A percentile compares a stretch with the other conserved stretches of the same genome.
These are phyloP conservation scores for Ajuga chamaepitys DNA, from an alignment of 257 asterid species.

Conservation along the genomic window DNA sequence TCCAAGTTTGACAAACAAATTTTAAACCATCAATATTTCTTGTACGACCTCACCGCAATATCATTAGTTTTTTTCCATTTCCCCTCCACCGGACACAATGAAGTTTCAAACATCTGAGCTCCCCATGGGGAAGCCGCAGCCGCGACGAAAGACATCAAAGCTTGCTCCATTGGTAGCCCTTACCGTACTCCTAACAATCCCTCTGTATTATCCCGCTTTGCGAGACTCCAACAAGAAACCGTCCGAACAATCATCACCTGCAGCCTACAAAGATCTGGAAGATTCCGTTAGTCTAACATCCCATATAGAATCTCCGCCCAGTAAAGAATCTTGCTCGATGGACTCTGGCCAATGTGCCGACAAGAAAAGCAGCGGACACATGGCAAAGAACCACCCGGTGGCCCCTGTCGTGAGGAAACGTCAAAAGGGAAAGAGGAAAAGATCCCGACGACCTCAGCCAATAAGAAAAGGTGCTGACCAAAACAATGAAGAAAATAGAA, in stretches of 20 bases:
- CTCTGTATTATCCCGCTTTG: slow-evolving; percentile 36
- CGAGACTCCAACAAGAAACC: slow-evolving; percentile 23
- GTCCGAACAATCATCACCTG: slow-evolving; percentile 8
- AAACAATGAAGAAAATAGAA: not conserved
- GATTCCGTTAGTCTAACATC: not conserved
- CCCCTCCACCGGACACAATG: slow-evolving; percentile 21
- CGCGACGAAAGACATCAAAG: slow-evolving; percentile 40
- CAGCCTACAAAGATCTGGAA: slow-evolving; percentile 3
- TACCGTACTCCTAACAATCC: slow-evolving; percentile 38
- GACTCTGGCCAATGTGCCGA: slow-evolving; percentile 9
- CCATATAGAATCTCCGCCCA: slow-evolving; percentile 2
- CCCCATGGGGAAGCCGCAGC: slow-evolving; percentile 44
- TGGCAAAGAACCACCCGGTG: not conserved
- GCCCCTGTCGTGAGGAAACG: not conserved
- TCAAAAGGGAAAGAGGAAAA: slow-evolving; percentile 17
- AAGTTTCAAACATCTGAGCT: slow-evolving; percentile 45
- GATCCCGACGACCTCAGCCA: not conserved
- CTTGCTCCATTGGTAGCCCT: slow-evolving; percentile 48
- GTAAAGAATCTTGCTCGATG: slow-evolving; percentile 2
- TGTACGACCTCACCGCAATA: slow-evolving; percentile 18
- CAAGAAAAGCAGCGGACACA: not conserved
- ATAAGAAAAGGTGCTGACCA: not conserved
- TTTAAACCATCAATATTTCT: slow-evolving; percentile 20
- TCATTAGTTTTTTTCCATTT: slow-evolving; percentile 6
- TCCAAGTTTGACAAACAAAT: not conserved